phyloP scores from a whole-genome alignment of 2,329 filamentous ascomycete genomes.

The Alternaria brassicicola region DNA sequence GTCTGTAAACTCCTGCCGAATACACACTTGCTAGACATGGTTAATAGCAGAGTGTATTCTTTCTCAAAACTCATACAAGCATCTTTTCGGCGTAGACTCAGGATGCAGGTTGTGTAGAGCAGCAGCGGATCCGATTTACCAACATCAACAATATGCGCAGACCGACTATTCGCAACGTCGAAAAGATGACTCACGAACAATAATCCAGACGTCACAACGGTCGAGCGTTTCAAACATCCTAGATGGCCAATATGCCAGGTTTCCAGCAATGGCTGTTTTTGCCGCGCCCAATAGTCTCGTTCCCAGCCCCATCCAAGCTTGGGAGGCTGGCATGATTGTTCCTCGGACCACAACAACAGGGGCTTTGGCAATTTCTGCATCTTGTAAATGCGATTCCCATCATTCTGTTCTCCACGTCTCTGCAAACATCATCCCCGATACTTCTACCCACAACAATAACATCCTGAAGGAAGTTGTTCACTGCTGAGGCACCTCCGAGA shows the following conservation, averaged over 20 bases:
- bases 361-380: conserved; percentile 4
- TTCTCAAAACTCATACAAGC: too few species aligned
- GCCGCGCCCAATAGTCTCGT: conserved; percentile 14
- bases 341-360: conserved; percentile 17
- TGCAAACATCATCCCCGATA: not conserved
- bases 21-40: not conserved
- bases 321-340: conserved; percentile 2
- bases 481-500: conserved; percentile 15
- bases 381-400: conserved; percentile 2
- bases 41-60: too few species aligned
- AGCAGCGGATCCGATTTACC: not conserved
- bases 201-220: conserved; percentile 2
- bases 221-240: not conserved
- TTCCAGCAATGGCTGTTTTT: conserved; percentile 6
- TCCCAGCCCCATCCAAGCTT: conserved; percentile 7
- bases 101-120: not conserved
- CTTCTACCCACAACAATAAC: not conserved
- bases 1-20: not conserved
- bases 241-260: not conserved
- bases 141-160: not conserved
- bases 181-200: not conserved
- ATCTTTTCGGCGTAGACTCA: not conserved
- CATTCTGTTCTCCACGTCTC: not conserved
- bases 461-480: not conserved
- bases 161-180: not conserved